Conservation (phyloP, 257 asterid genomes). For the Solanum ossicruentum region DNA sequence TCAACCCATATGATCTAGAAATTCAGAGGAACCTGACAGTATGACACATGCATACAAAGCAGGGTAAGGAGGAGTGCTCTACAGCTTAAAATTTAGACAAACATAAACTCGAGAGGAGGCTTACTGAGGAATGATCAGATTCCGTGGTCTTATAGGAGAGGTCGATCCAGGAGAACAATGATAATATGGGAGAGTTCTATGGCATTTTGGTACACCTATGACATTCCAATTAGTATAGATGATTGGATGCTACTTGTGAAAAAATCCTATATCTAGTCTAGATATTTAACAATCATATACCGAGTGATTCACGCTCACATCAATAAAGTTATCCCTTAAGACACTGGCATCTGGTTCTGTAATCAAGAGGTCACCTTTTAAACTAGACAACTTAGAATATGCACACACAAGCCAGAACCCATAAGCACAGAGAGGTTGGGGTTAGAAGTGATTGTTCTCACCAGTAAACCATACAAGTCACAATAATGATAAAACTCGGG, state of each 20-base stretch:
- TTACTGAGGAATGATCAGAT: background rate
- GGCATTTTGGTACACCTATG: background rate
- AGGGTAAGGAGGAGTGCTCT: background rate
- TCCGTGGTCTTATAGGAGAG: background rate
- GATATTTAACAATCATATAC: background rate
- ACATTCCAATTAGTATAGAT: background rate
- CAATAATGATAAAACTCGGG: conserved; percentile 93
- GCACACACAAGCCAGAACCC: background rate
- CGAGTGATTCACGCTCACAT: background rate
- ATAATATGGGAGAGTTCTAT: background rate
- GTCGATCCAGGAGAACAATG: background rate
- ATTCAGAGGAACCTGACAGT: background rate
- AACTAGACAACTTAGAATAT: background rate
- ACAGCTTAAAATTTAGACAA: background rate
- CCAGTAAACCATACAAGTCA: conserved; percentile 88
- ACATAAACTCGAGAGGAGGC: background rate
- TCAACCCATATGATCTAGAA: background rate
- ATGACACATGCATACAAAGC: background rate
- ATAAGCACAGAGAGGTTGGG: background rate
- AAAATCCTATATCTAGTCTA: background rate
- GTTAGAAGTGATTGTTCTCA: conserved; percentile 6
- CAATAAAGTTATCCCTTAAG: background rate
- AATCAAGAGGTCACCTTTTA: background rate
- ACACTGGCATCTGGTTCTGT: background rate
- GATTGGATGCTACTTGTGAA: background rate